Evolutionary conservation across 2,329 filamentous ascomycete genomes (phyloP), one percentile per base, ranked within the genome.

Genomic region (Fonsecaea pedrosoi): DNA sequence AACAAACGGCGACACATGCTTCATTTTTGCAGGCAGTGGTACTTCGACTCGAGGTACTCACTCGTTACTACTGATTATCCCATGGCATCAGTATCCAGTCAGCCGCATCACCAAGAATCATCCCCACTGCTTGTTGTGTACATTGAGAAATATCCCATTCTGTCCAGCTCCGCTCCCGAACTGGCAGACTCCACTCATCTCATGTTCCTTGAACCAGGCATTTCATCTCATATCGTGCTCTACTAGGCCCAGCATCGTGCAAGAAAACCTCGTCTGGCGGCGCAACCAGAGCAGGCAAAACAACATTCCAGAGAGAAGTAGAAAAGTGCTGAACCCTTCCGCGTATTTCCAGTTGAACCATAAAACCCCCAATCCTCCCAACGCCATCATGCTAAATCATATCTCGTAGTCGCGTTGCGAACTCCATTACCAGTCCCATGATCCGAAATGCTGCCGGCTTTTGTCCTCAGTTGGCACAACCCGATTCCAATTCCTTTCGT

Each of bases 391-490:
- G 67, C 67, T 54, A 61, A 37, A 53, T 71, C 70, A 54, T 71
- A 65, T 68, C 66, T 72, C 70, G 60, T 72, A 61, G 62, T 60
- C 60, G 64, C 66, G 66, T 72, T 55, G 53, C 60, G 62, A 68
- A 59, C 54, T 64, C 56, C 60, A 42, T 55, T 42, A 45, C 60
- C 40, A 50, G 25, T 50, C 58, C 61, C 65, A 32, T 9, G 45
- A 60, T 42, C 45, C 54, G 37, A 57, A 63, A 67, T 69, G 64
- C 65, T 65, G 57, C 58, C 58, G 45, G 42, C 45, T 69, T 69
- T 67, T 67, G 32, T 40, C 30, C 54, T 42, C 62, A 21, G 45
- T 50, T 50, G 45, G 45, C 45, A 50, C n/a, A 25, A 13, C 15
- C 42, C 18, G 37, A 59, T 32, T 34, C 60, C 54, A 12, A 32